phyloP scores from a whole-genome alignment of 1,284 basidiomycete species.

The Sanghuangporus weigelae region DNA sequence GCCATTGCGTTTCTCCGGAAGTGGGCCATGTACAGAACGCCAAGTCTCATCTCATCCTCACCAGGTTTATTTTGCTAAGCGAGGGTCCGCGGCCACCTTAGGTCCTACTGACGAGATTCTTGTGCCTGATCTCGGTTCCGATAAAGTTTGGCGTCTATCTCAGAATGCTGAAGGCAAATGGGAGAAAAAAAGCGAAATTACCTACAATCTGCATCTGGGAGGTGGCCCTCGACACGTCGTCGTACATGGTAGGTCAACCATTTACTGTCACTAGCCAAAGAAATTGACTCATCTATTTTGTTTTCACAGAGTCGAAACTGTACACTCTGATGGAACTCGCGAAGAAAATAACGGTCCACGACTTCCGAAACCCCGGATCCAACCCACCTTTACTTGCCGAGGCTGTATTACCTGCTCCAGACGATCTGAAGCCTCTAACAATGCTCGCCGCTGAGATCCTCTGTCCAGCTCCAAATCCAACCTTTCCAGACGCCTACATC shows the following conservation, averaged over 20 bases:
- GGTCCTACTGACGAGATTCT: slow-evolving; percentile 46
- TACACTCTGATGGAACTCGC: slow-evolving; percentile 65
- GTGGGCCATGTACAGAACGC: slow-evolving; percentile 54
- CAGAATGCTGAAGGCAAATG: slow-evolving; percentile 40
- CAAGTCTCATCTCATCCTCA: slow-evolving; percentile 67
- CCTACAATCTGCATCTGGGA: slow-evolving; percentile 38
- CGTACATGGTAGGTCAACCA: slow-evolving; percentile 43
- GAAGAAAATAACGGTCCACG: slow-evolving; percentile 50
- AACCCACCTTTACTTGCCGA: slow-evolving; percentile 37
- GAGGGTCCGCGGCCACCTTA: slow-evolving; percentile 21
- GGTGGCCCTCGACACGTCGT: slow-evolving; percentile 66
- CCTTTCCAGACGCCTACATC: slow-evolving; percentile 43
- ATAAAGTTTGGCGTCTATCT: slow-evolving; percentile 53
- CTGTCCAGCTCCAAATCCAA: slow-evolving; percentile 39
- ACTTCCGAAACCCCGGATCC: slow-evolving; percentile 29
- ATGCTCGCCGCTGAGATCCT: slow-evolving; percentile 57
- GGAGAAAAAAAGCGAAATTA: slow-evolving; percentile 39
- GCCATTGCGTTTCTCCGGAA: slow-evolving; percentile 39
- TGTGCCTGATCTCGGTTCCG: slow-evolving; percentile 66
- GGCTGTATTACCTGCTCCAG: slow-evolving; percentile 41
- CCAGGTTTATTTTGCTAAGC: slow-evolving; percentile 40
- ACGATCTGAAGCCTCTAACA: slow-evolving; percentile 28
- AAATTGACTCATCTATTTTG: slow-evolving; percentile 12
- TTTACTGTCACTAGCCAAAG: not conserved
- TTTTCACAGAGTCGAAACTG: slow-evolving; percentile 42